phyloP scores from a whole-genome alignment of 805 yeast genomes.

The Zygoascus tannicola region DNA sequence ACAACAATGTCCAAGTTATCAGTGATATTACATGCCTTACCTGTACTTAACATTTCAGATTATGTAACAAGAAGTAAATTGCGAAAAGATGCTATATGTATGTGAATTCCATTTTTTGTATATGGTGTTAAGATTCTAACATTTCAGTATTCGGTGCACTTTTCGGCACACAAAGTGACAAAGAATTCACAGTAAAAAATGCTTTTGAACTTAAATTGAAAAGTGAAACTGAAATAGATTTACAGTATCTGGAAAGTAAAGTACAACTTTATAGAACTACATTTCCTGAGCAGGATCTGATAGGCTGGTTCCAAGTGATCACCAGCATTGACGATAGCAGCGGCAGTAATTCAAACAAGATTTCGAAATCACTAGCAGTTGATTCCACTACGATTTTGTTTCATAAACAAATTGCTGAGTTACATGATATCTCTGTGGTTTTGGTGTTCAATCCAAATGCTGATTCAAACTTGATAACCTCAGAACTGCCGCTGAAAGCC shows the following conservation, averaged over 20 bases:
- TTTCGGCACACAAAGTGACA: slow-evolving; percentile 24
- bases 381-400: slow-evolving; percentile 8
- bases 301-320: slow-evolving; percentile 27
- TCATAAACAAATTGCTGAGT: slow-evolving; percentile 13
- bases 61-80: slow-evolving; percentile 22
- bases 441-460: slow-evolving; percentile 16
- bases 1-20: slow-evolving; percentile 2
- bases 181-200: slow-evolving; percentile 23
- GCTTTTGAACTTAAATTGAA: slow-evolving; percentile 24
- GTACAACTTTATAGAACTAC: slow-evolving; percentile 22
- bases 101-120: too few relatives aligned
- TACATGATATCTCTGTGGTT: slow-evolving; percentile 15
- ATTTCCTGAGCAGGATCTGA: slow-evolving; percentile 25
- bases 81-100: slow-evolving; percentile 12
- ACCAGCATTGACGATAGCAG: too few relatives aligned
- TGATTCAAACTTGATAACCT: slow-evolving; percentile 1
- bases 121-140: slow-evolving; percentile 5
- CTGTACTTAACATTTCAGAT: slow-evolving; percentile 29
- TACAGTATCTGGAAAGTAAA: slow-evolving; percentile 17
- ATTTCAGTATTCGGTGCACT: slow-evolving; percentile 26
- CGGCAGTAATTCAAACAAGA: slow-evolving; percentile 1
- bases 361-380: slow-evolving; percentile 1
- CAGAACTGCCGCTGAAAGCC: slow-evolving; percentile 19
- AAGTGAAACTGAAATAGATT: slow-evolving; percentile 17
- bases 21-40: slow-evolving; percentile 26